These are phyloP conservation scores for Tuber microsphaerosporum DNA, from an alignment of 495 filamentous ascomycete genomes.

Conservation along the genomic window DNA sequence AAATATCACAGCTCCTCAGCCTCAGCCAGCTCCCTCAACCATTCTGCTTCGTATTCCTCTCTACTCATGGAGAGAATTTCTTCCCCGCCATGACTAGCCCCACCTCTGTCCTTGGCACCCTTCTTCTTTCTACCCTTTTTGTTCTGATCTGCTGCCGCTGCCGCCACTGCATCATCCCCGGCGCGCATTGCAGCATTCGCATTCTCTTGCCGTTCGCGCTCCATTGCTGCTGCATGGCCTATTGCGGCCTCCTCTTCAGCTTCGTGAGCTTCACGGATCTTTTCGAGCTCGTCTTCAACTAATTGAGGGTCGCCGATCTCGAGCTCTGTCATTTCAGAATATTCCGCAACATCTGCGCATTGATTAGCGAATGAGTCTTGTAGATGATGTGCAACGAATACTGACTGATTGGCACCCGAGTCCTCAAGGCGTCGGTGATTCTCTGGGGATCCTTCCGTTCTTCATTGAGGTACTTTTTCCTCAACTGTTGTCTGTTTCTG, in stretches of 20 bases:
- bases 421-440: constrained; percentile 59
- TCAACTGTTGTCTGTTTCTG: constrained; percentile 68
- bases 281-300: constrained; percentile 64
- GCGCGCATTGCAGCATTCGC: constrained; percentile 38
- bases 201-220: constrained; percentile 39
- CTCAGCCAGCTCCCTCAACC: constrained; percentile 23
- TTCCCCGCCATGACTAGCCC: constrained; percentile 43
- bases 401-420: constrained; percentile 33
- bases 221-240: constrained; percentile 41
- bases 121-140: constrained; percentile 51
- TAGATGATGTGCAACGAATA: constrained; percentile 5
- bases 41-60: constrained; percentile 43
- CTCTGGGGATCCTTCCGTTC: constrained; percentile 65
- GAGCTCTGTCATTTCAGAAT: constrained; percentile 56
- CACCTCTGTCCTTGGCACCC: constrained; percentile 46
- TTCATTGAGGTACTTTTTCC: constrained; percentile 87
- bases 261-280: constrained; percentile 59
- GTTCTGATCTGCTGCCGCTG: constrained; percentile 47
- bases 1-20: constrained; percentile 21
- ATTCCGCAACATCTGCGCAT: constrained; percentile 61
- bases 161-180: constrained; percentile 32
- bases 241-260: constrained; percentile 49
- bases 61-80: constrained; percentile 41
- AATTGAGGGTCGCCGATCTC: constrained; percentile 47
- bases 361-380: constrained; percentile 43